Conservation (phyloP, 805 yeast genomes). For the Candida krabiensis region DNA sequence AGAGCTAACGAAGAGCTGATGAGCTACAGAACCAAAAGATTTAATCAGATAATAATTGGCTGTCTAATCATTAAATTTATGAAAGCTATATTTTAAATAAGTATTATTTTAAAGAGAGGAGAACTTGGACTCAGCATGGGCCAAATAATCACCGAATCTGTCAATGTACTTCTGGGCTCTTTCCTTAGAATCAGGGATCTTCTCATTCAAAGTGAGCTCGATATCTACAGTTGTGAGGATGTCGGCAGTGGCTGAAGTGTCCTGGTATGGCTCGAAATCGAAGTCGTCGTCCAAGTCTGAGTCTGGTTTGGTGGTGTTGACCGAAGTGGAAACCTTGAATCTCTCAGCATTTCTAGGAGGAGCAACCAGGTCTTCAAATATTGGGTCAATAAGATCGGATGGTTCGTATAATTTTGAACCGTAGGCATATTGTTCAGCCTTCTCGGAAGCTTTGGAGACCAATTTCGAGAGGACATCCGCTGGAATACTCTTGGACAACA, state of each 20-base stretch:
- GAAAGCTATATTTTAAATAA: too few relatives aligned
- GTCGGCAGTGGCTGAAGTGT: slow-evolving; percentile 16
- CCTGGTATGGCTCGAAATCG: slow-evolving; percentile 25
- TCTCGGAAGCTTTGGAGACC: slow-evolving; percentile 43
- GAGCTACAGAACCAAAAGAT: too few relatives aligned
- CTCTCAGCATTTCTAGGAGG: slow-evolving; percentile 44
- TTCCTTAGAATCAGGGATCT: slow-evolving; percentile 44
- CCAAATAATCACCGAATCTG: slow-evolving; percentile 23
- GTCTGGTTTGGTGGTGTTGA: slow-evolving; percentile 18
- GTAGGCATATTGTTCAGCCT: slow-evolving; percentile 47
- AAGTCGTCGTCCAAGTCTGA: slow-evolving; percentile 22
- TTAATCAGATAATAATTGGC: too few relatives aligned
- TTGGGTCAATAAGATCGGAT: slow-evolving; percentile 55
- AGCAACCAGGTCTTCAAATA: slow-evolving; percentile 58
- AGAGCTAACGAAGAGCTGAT: too few relatives aligned
- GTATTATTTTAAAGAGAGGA: not conserved
- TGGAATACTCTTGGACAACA: slow-evolving; percentile 29
- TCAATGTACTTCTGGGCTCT: slow-evolving; percentile 40
- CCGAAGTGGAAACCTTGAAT: slow-evolving; percentile 37
- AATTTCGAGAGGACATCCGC: slow-evolving; percentile 32
- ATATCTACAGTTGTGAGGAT: slow-evolving; percentile 35
- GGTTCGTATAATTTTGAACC: slow-evolving; percentile 32
- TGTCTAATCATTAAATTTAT: too few relatives aligned
- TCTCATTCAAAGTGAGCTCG: slow-evolving; percentile 36
- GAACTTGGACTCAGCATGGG: slow-evolving; percentile 20